Evolutionary conservation across 2,329 filamentous ascomycete species (phyloP).

Genomic region (Dryadomyces quercivorus): DNA sequence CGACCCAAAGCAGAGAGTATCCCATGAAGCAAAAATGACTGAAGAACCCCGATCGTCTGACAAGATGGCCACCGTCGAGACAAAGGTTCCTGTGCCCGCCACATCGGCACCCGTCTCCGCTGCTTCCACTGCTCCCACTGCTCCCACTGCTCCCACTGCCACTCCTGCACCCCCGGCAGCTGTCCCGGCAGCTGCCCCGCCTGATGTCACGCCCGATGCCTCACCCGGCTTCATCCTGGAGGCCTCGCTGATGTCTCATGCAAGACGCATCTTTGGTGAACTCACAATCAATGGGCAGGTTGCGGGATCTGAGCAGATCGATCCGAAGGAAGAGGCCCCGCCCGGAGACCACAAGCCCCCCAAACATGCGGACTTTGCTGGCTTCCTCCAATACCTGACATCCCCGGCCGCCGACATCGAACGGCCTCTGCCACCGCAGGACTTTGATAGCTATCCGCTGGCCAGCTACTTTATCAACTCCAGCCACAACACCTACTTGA

Average conservation of each 20-base stretch:
- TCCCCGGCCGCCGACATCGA: conserved; percentile 32
- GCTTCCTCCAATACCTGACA: conserved; percentile 44
- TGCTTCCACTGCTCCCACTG: no score
- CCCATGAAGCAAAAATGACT: no score
- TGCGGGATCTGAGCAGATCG: background rate
- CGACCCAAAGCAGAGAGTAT: no score
- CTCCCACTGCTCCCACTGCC: no score
- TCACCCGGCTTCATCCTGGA: conserved; percentile 18
- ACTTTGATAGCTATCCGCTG: conserved; percentile 58
- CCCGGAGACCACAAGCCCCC: conserved; percentile 19
- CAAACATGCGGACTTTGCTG: conserved; percentile 29
- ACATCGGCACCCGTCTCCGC: no score
- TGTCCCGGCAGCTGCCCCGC: background rate
- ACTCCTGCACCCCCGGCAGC: background rate
- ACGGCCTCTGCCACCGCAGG: conserved; percentile 25
- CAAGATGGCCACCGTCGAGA: no score
- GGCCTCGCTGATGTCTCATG: conserved; percentile 25
- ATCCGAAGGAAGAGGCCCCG: no score
- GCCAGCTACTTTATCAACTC: conserved; percentile 90
- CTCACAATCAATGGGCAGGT: conserved; percentile 22
- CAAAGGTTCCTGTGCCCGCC: no score
- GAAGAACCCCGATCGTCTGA: no score
- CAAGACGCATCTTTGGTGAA: conserved; percentile 33
- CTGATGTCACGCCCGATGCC: no score
- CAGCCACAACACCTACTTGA: conserved; percentile 89